Evolutionary conservation across 345 rosid genomes (phyloP), one percentile per base, ranked within the genome.

Genomic region (Melaleuca alternifolia): DNA sequence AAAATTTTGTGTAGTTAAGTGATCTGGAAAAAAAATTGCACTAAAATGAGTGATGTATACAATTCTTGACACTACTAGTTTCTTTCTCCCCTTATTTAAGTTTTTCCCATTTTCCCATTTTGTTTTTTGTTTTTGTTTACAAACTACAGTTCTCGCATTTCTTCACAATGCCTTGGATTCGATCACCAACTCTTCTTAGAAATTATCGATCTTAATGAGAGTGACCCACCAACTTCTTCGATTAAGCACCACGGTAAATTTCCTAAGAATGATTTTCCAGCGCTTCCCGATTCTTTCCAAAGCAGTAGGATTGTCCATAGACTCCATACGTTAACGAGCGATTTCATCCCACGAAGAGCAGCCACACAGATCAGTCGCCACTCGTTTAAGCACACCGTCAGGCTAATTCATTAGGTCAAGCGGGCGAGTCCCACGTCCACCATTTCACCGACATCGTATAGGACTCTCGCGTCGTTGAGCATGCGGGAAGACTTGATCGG

Each of bases 241-340:
- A 37, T 71, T 18, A 20, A 71, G 26, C 37, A 16, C 18, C 48
- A 18, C 1, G 48, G 7, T 10, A 71, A 37, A 41, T 20, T 37
- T 14, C 24, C 41, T 37, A 54, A 11, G 41, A 5, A 71, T 0
- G 48, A 14, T n/a, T 59, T 57, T 59, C 12, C n/a, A 18, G n/a
- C 71, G 6, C 18, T 50, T 50, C 12, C 53, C 16, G 5, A 51
- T 51, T 16, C 14, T 51, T 51, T 51, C 41, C 41, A 41, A 41
- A 41, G 41, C 41, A 41, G 15, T 2, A 59, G 0, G 13, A 37
- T 3, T 2, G 48, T 18, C 7, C 7, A n/a, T n/a, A n/a, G n/a
- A n/a, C n/a, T n/a, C n/a, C n/a, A 0, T 20, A 41, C 41, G 4
- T 5, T 9, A 18, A 33, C 26, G 0, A 9, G 26, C 1, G 7